phyloP scores from a whole-genome alignment of 805 yeast species.

The Wickerhamomyces chambardii region DNA sequence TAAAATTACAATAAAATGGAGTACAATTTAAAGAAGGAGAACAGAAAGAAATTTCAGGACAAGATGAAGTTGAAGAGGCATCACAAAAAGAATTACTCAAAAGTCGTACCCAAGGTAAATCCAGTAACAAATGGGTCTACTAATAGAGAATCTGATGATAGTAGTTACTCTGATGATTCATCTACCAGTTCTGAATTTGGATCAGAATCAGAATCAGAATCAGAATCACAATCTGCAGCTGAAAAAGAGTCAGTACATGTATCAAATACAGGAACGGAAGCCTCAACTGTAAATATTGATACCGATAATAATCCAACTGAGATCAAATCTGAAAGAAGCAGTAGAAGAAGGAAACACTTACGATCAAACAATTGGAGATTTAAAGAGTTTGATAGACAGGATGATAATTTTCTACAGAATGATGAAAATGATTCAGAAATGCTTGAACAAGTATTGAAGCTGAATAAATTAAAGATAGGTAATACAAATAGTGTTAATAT shows the following conservation, averaged over 20 bases:
- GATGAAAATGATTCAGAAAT: conserved; percentile 5
- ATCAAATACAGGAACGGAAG: conserved; percentile 4
- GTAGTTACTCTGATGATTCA: too few species aligned
- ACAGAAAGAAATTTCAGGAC: conserved; percentile 31
- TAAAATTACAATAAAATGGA: conserved; percentile 9
- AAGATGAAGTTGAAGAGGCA: conserved; percentile 26
- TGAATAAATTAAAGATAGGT: conserved; percentile 6
- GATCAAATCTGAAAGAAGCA: conserved; percentile 3
- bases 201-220: conserved; percentile 6
- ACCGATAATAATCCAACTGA: conserved; percentile 1
- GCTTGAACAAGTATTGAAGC: conserved; percentile 8
- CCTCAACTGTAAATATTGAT: conserved; percentile 4
- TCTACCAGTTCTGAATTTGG: too few species aligned
- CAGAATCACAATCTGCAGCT: conserved; percentile 3
- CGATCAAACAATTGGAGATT: conserved; percentile 15
- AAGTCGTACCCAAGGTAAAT: conserved; percentile 18
- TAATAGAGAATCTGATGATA: conserved; percentile 2
- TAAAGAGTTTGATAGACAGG: conserved; percentile 10
- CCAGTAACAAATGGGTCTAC: conserved; percentile 3
- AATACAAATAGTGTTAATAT: conserved; percentile 3
- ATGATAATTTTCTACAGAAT: conserved; percentile 7
- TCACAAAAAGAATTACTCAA: conserved; percentile 27
- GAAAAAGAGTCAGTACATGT: conserved; percentile 8
- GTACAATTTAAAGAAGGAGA: conserved; percentile 25
- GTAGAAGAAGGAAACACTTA: conserved; percentile 4